phyloP scores from a whole-genome alignment of 31 red algal species.

The Endocladia muricata region DNA sequence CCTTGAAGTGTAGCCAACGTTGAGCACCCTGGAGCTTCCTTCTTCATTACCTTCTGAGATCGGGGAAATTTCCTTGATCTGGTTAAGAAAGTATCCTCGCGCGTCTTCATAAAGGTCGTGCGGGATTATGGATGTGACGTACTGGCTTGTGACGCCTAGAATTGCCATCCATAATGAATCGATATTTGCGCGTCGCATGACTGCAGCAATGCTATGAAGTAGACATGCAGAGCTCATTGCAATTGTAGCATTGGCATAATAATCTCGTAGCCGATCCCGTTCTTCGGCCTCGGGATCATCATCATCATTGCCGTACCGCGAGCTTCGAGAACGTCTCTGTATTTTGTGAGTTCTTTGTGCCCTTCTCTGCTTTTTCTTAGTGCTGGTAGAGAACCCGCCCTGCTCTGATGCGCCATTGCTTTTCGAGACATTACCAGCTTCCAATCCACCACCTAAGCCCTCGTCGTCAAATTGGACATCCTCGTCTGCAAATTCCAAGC shows the following conservation, averaged over 20 bases:
- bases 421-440: background rate
- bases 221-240: conserved; percentile 62
- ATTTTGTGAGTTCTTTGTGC: conserved; percentile 30
- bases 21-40: conserved; percentile 28
- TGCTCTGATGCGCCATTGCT: background rate
- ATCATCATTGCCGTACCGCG: conserved; percentile 10
- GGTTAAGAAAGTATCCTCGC: conserved; percentile 23
- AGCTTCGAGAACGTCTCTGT: background rate
- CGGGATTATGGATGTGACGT: conserved; percentile 32
- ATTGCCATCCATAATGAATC: conserved; percentile 72
- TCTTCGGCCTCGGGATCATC: conserved; percentile 37
- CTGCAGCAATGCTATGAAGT: conserved; percentile 45
- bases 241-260: conserved; percentile 46
- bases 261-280: conserved; percentile 31
- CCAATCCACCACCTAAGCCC: background rate
- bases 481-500: conserved; percentile 33
- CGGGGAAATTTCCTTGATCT: conserved; percentile 9
- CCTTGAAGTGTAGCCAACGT: conserved; percentile 42
- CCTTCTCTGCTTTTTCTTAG: background rate
- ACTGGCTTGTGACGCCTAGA: conserved; percentile 65
- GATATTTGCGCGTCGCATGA: conserved; percentile 31
- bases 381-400: background rate
- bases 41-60: background rate
- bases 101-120: conserved; percentile 27
- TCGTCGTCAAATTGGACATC: conserved; percentile 58